Base-by-base conservation (phyloP, 2,329 filamentous ascomycete genomes). In the Tolypocladium cylindrosporum region DNA sequence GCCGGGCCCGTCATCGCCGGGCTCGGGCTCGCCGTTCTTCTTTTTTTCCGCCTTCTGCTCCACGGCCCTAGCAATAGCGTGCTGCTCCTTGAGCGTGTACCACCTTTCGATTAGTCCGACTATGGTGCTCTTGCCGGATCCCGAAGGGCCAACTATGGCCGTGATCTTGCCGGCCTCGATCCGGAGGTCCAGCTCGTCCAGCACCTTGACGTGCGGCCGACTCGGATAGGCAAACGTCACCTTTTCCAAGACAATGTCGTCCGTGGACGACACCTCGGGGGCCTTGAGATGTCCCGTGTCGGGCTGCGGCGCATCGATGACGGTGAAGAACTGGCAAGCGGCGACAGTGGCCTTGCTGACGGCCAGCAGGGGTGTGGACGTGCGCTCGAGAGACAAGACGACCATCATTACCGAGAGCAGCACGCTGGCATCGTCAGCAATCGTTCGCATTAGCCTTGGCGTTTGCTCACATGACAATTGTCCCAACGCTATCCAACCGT, bases 201-300 rank as follows among this genome's bases (percentile, higher is more conserved):
- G 70, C 0, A 90, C 82, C 64, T 83, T 83, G 60, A 86, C 80
- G 59, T 85, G 79, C 0, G 84, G 83, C 14, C 86, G 77, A 54
- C 75, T 83, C 0, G 89, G 89, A 64, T 92, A 92, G 2, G 87
- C 82, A 65, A 92, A 91, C n/a, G 78, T 81, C 13, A 92, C 81
- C 48, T 83, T 76, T 13, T 82, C 72, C 45, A 92, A 82, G 6
- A 72, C 62, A 52, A 76, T 75, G 54, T 76, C 72, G 3, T 75
- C 63, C 5, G 64, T 69, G 8, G 74, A 69, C 8, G 71, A 69
- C 1, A 75, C 70, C 2, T 75, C 70, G 2, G 73, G 71, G 2
- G 67, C 69, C 55, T 66, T 71, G 36, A 75, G 60, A 9, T 69
- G 66, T 2, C 74, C 73, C 31, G 68, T 69, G 1, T 64, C 60